Percentiles rank a stretch among this genome's conserved stretches.
phyloP scores from a whole-genome alignment of 257 asterid species.

The Jacaranda copaia region DNA sequence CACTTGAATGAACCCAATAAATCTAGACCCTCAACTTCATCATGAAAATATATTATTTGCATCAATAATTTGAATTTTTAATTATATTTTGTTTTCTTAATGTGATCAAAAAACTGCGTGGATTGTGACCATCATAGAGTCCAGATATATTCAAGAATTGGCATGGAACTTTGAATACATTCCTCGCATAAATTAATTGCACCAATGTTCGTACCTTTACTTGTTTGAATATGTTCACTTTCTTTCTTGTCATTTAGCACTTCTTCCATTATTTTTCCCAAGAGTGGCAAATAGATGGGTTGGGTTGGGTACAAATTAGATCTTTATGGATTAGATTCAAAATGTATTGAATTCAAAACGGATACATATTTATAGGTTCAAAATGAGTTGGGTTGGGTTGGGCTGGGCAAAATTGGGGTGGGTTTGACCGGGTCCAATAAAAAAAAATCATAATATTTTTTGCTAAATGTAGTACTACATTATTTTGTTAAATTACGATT shows the following conservation, averaged over 20 bases:
- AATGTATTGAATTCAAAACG: no score
- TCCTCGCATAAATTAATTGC: neutral
- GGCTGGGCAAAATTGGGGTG: no score
- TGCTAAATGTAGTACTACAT: no score
- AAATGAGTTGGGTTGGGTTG: no score
- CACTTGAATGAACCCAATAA: neutral
- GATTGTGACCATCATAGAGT: neutral
- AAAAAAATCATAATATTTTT: no score
- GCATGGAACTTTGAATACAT: neutral
- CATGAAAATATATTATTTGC: neutral
- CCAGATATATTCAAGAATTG: neutral
- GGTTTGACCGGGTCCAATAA: no score
- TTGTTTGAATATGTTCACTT: conserved; percentile 6
- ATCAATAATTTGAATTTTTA: neutral
- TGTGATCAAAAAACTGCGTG: no score
- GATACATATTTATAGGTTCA: no score
- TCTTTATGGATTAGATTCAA: no score
- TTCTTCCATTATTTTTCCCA: neutral
- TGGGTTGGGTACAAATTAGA: no score
- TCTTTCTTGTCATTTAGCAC: neutral
- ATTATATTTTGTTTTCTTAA: neutral
- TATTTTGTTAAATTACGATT: no score
- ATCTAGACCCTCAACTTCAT: neutral
- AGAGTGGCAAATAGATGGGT: no score
- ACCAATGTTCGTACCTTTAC: neutral